phyloP scores from a whole-genome alignment of 2,329 filamentous ascomycete genomes.

The Ophiostoma triangulosporum region DNA sequence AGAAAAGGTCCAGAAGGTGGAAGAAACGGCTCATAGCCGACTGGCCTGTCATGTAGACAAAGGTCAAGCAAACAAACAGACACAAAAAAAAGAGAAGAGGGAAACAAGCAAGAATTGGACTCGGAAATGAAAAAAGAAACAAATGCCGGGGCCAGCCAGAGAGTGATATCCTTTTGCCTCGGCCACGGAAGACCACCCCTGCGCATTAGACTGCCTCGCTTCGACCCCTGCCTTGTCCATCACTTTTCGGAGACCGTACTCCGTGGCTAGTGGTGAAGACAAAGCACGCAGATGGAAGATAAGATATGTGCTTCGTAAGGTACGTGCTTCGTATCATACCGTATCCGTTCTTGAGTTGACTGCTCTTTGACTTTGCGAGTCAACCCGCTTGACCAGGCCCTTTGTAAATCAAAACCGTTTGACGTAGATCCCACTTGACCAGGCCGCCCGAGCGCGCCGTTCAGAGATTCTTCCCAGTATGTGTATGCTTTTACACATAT shows the following conservation, averaged over 20 bases:
- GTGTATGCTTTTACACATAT: too few relatives aligned
- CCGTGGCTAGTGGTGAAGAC: background rate
- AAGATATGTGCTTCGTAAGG: too few relatives aligned
- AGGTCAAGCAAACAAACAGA: background rate
- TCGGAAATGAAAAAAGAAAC: too few relatives aligned
- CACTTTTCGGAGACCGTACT: background rate
- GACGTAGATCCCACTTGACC: background rate
- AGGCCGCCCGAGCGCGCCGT: background rate
- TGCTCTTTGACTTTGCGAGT: too few relatives aligned
- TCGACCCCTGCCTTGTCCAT: background rate
- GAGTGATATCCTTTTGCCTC: background rate
- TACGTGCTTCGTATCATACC: too few relatives aligned
- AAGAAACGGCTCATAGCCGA: too few relatives aligned
- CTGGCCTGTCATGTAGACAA: background rate
- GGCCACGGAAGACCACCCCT: background rate
- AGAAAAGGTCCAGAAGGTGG: background rate
- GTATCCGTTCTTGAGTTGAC: too few relatives aligned
- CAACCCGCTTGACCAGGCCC: too few relatives aligned
- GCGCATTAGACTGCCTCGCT: background rate
- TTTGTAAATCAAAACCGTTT: too few relatives aligned
- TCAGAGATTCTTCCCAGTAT: background rate
- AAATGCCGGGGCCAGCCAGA: background rate
- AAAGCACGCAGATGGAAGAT: too few relatives aligned
- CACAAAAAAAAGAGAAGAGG: background rate
- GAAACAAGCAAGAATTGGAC: too few relatives aligned